Evolutionary conservation across 1,139 yeast genomes (phyloP).

Genomic region (Nakaseomyces sp.): DNA sequence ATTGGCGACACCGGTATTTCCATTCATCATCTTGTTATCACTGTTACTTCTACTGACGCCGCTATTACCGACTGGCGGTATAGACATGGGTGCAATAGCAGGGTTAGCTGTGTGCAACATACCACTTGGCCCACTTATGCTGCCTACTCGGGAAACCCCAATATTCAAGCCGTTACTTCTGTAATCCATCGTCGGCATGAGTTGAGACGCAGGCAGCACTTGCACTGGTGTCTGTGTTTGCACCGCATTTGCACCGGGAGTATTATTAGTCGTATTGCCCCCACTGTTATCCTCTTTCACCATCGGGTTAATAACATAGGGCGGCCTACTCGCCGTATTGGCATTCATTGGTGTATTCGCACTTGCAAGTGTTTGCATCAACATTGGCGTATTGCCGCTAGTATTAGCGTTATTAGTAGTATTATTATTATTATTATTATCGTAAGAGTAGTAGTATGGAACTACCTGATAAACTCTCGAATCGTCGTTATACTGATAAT

Average conservation of each 20-base stretch:
- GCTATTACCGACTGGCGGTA: no score
- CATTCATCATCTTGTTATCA: no score
- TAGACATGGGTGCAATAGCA: neutral
- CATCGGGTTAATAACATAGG: neutral
- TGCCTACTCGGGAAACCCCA: neutral
- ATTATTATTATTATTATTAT: neutral
- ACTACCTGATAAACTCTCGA: neutral
- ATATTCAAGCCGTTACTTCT: neutral
- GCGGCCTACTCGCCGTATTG: neutral
- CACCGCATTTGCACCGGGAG: no score
- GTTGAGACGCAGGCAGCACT: neutral
- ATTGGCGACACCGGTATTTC: neutral
- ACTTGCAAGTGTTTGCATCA: neutral
- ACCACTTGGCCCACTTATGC: neutral
- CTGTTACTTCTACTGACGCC: no score
- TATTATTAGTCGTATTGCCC: no score
- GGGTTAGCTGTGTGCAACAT: neutral
- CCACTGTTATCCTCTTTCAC: neutral
- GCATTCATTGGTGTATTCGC: neutral
- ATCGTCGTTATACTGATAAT: neutral
- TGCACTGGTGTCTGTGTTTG: neutral
- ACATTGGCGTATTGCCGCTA: neutral
- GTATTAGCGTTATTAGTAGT: no score
- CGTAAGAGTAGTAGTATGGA: conserved; percentile 1
- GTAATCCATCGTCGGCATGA: neutral